phyloP scores from a whole-genome alignment of 2,329 filamentous ascomycete species.

The Cryphonectria parasitica region DNA sequence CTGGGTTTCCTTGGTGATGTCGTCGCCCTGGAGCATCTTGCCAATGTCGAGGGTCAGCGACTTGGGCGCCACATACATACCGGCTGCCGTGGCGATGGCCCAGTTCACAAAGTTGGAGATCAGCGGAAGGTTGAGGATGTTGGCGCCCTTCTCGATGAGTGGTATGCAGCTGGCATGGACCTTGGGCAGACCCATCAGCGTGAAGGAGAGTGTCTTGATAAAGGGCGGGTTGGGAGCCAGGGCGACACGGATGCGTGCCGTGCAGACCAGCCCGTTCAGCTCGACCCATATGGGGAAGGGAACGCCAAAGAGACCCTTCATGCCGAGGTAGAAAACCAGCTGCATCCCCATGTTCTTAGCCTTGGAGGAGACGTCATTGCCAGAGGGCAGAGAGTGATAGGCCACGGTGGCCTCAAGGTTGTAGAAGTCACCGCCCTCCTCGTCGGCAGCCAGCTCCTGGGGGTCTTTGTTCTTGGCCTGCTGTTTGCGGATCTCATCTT shows the following conservation, averaged over 20 bases:
- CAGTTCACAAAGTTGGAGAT: slow-evolving; percentile 98
- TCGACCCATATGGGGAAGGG: slow-evolving; percentile 90
- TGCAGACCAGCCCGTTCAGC: slow-evolving; percentile 87
- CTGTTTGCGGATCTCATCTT: slow-evolving; percentile 76
- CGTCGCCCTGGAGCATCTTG: slow-evolving; percentile 88
- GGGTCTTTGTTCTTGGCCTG: slow-evolving; percentile 83
- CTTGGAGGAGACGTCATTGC: slow-evolving; percentile 73
- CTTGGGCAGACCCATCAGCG: slow-evolving; percentile 90
- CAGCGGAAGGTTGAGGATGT: slow-evolving; percentile 86
- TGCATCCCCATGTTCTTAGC: slow-evolving; percentile 98
- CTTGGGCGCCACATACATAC: slow-evolving; percentile 93
- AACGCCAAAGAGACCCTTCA: slow-evolving; percentile 87
- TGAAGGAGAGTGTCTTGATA: slow-evolving; percentile 88
- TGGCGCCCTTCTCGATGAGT: slow-evolving; percentile 88
- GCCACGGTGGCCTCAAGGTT: slow-evolving; percentile 90
- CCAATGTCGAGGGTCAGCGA: slow-evolving; percentile 90
- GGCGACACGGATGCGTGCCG: slow-evolving; percentile 78
- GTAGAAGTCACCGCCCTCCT: slow-evolving; percentile 90
- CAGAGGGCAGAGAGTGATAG: slow-evolving; percentile 82
- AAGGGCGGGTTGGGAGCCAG: slow-evolving; percentile 92
- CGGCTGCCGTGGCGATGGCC: slow-evolving; percentile 83
- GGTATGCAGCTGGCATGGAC: slow-evolving; percentile 88
- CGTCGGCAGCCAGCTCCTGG: slow-evolving; percentile 83
- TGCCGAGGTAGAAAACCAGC: slow-evolving; percentile 88
- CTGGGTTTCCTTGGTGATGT: slow-evolving; percentile 85